These are phyloP conservation scores for Luzula sylvatica DNA, from an alignment of 176 grass and related monocot genomes.

Conservation along the genomic window DNA sequence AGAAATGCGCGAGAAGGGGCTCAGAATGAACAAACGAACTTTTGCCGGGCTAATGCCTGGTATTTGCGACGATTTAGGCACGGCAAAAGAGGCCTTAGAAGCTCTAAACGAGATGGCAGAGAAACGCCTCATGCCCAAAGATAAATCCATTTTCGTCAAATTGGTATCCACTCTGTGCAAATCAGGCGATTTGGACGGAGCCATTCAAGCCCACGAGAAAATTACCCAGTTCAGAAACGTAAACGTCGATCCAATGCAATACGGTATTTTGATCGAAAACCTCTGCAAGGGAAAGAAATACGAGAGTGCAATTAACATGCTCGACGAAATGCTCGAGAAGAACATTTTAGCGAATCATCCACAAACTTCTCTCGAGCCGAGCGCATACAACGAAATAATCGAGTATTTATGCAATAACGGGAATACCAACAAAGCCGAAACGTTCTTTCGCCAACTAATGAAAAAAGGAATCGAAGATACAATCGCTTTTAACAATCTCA, in stretches of 20 bases:
- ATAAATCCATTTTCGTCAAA: constrained; percentile 66
- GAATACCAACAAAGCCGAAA: constrained; percentile 59
- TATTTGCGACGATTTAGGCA: constrained; percentile 61
- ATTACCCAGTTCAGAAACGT: constrained; percentile 51
- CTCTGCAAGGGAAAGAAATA: constrained; percentile 57
- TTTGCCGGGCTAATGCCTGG: constrained; percentile 86
- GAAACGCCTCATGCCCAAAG: constrained; percentile 55
- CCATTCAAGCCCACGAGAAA: constrained; percentile 65
- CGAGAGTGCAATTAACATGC: constrained; percentile 40
- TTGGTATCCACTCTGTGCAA: constrained; percentile 58
- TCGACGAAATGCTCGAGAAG: constrained; percentile 79
- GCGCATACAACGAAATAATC: constrained; percentile 62
- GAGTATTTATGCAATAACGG: constrained; percentile 70
- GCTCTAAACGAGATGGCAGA: constrained; percentile 63
- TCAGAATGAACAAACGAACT: constrained; percentile 79
- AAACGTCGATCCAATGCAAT: constrained; percentile 46
- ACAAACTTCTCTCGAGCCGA: constrained; percentile 39
- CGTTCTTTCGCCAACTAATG: constrained; percentile 95
- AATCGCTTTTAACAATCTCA: constrained; percentile 72
- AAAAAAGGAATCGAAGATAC: constrained; percentile 84
- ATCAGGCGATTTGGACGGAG: constrained; percentile 67
- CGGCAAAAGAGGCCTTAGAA: constrained; percentile 37
- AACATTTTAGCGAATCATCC: constrained; percentile 45
- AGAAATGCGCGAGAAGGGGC: constrained; percentile 60
- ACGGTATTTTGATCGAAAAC: constrained; percentile 66